A percentile compares a stretch with the other conserved stretches of the same genome.
These are phyloP conservation scores for Alopecurus myosuroides DNA, from an alignment of 176 grass and related monocot species.

Conservation along the genomic window DNA sequence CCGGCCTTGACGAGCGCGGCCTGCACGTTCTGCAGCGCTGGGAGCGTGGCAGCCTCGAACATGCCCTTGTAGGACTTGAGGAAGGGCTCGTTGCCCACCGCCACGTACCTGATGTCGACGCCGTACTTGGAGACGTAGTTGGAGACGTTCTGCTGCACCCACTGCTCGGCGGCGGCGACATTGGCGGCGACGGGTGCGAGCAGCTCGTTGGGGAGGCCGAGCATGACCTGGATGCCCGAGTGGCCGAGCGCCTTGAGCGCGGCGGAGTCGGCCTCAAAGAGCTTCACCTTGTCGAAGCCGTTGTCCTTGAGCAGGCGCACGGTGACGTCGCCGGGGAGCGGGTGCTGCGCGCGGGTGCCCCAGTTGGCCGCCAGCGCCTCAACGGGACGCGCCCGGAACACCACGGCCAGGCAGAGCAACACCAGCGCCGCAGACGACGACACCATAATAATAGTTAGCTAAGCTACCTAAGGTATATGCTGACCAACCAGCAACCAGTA, in stretches of 20 bases:
- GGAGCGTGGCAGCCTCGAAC: conserved; percentile 61
- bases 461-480: not conserved
- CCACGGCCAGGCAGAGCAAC: conserved; percentile 35
- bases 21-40: conserved; percentile 80
- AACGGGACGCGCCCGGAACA: conserved; percentile 27
- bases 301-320: conserved; percentile 70
- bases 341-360: conserved; percentile 56
- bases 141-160: conserved; percentile 84
- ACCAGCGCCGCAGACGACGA: conserved; percentile 23
- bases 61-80: conserved; percentile 80
- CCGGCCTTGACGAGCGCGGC: conserved; percentile 94
- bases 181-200: conserved; percentile 43
- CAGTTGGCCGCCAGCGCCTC: conserved; percentile 71
- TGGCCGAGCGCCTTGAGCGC: conserved; percentile 66
- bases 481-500: not conserved
- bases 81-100: conserved; percentile 94
- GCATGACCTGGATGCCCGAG: conserved; percentile 89
- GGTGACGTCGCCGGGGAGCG: conserved; percentile 56
- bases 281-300: conserved; percentile 41
- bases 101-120: conserved; percentile 86
- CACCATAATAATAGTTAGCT: conserved; percentile 13
- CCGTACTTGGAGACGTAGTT: conserved; percentile 64
- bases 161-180: conserved; percentile 67
- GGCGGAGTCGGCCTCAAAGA: conserved; percentile 67
- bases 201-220: conserved; percentile 89